Evolutionary conservation across 1,284 basidiomycete genomes (phyloP).

Genomic region (Xerocomus nothofagi): DNA sequence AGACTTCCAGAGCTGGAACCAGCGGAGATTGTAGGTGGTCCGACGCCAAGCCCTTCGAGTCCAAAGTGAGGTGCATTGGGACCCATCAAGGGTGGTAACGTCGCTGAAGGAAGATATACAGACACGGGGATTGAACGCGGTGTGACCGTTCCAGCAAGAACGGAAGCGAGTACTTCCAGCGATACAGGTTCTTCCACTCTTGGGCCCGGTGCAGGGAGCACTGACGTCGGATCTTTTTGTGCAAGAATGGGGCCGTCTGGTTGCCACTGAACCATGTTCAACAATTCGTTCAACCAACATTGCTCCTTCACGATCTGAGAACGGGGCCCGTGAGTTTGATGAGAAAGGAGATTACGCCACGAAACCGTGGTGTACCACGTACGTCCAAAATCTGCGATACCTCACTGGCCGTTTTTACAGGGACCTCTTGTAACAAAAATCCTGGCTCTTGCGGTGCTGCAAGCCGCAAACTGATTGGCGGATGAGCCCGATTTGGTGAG

Average conservation of each 20-base stretch:
- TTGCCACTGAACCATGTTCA: constrained; percentile 58
- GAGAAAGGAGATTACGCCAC: neutral
- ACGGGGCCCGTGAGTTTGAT: constrained; percentile 1
- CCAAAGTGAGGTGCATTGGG: constrained; percentile 29
- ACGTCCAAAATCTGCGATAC: constrained; percentile 73
- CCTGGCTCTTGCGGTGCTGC: constrained; percentile 69
- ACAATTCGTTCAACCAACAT: constrained; percentile 73
- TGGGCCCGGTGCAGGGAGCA: constrained; percentile 43
- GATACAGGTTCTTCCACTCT: constrained; percentile 37
- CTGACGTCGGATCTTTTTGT: constrained; percentile 14
- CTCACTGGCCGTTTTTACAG: constrained; percentile 67
- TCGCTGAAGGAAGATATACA: constrained; percentile 32
- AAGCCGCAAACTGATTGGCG: constrained; percentile 65
- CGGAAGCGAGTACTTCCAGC: constrained; percentile 27
- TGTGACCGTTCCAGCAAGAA: constrained; percentile 32
- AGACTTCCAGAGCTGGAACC: constrained; percentile 30
- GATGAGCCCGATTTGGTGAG: constrained; percentile 63
- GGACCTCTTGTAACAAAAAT: constrained; percentile 65
- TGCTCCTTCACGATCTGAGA: constrained; percentile 71
- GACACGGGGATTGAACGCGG: constrained; percentile 36
- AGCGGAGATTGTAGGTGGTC: constrained; percentile 25
- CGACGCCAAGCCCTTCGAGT: constrained; percentile 29
- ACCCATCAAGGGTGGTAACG: constrained; percentile 24
- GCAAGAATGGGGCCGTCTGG: constrained; percentile 36
- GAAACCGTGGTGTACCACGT: constrained; percentile 11